phyloP scores from a whole-genome alignment of 441 rosid species.

The Populus trichocarpa region DNA sequence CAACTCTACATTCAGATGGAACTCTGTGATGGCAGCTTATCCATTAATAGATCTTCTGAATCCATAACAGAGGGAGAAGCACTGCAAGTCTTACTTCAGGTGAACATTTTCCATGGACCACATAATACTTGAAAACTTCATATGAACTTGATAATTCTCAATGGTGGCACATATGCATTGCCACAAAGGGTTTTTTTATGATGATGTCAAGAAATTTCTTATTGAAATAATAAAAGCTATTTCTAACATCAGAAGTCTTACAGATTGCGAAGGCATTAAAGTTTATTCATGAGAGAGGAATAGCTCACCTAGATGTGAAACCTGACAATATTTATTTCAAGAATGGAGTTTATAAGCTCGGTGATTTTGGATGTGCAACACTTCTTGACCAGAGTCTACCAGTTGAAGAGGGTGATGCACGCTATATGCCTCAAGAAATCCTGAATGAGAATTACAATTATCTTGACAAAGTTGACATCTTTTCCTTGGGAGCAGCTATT shows the following conservation, averaged over 20 bases:
- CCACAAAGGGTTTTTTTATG: neutral
- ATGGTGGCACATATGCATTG: neutral
- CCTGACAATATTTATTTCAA: constrained; percentile 90
- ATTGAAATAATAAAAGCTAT: neutral
- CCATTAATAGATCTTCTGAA: constrained; percentile 37
- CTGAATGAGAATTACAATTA: constrained; percentile 76
- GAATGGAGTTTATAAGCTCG: constrained; percentile 76
- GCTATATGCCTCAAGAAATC: constrained; percentile 97
- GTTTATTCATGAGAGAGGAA: constrained; percentile 70
- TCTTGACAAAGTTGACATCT: constrained; percentile 87
- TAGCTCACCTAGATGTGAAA: constrained; percentile 92
- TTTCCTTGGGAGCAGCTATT: constrained; percentile 73
- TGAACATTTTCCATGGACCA: constrained; percentile 20
- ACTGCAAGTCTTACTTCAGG: constrained; percentile 66
- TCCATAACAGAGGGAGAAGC: constrained; percentile 56
- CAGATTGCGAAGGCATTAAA: constrained; percentile 86
- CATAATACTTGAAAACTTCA: neutral
- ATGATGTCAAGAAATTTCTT: neutral
- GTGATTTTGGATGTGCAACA: constrained; percentile 96
- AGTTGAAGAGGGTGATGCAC: constrained; percentile 95
- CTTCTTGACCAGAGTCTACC: constrained; percentile 74
- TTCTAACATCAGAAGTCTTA: constrained; percentile 15
- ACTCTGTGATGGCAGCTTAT: constrained; percentile 82
- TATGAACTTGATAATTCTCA: neutral
- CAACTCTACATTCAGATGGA: constrained; percentile 95